Evolutionary conservation across 139 green algal species (phyloP), one percentile per base, ranked within the genome.

Genomic region (Haematococcus sp.): DNA sequence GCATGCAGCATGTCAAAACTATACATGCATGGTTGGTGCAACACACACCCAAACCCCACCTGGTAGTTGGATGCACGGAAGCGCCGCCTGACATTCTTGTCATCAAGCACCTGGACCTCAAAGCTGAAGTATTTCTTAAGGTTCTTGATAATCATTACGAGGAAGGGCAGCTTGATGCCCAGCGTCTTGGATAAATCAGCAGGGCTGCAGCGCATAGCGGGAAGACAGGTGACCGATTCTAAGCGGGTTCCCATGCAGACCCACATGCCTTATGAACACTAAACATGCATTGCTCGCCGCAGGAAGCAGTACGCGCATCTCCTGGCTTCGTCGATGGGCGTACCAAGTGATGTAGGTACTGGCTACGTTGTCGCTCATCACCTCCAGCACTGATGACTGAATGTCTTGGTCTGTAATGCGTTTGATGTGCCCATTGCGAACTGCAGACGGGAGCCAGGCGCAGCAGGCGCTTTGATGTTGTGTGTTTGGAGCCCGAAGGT

Each of bases 51-150:
- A 11, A 7, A 16, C 15, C 76, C 13, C 34, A 93, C 94, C 94
- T 98, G 95, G 74, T 97, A 99, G 81, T 98, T 99, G 32, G 93
- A 98, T 0, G 95, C 95, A 2, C 95, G 73, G 88, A 99, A 99
- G 16, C 95, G 84, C 64, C 95, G 79, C n/a, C 90, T 80, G 19
- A 98, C 92, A 68, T 97, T 97, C 87, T 99, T 99, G 91, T 98
- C 95, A 77, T 99, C 95, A 43, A 99, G 84, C 22, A 99, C 92
- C 71, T 94, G 86, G 32, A 99, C 94, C 84, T 99, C 95, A 55
- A 99, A 98, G 77, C 80, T 94, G 87, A 93, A 97, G 83, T 97
- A 98, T 76, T 97, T 96, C 70, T 98, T 94, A 31, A 98, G 76
- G 84, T 98, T 98, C 77, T 99, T 99, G 76, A 99, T 90, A 63